Base-by-base conservation (phyloP, 2,329 filamentous ascomycete species). In the Arthrobotrys pseudoclavata region DNA sequence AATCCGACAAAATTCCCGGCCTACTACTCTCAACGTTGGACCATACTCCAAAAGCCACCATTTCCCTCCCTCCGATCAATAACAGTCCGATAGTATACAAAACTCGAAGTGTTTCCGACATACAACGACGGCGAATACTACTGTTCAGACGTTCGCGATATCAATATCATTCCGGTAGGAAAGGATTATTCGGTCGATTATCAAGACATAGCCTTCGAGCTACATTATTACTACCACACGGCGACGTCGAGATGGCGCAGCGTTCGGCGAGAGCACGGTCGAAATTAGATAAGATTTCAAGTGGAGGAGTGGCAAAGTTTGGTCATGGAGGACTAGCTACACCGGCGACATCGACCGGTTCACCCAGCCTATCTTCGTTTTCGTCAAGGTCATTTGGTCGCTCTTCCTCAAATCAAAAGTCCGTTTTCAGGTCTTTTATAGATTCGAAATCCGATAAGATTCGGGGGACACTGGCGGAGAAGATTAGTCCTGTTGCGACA, bases 211-310 rank as follows among this genome's bases (percentile, higher is more conserved):
- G 40, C 60, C 40, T 62, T 55, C 47, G 26, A 50, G 22, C 53
- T 15, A 20, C 42, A 45, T n/a, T 18, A 45, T 45, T 45, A 45
- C n/a, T 18, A 7, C 9, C 18, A 1, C 15, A 31, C 48, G 13
- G 40, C 48, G 13, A 40, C 48, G 66, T 52, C 69, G 72, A 48
- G 42, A 81, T 81, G 80, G 80, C 80, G 13, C 80, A 81, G 61
- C 79, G 80, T 68, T 81, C 80, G 15, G 80, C 80, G n/a, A 79
- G 80, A 64, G 80, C 80, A 37, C 79, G 80, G 62, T 80, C 79
- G 48, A 81, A 81, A 79, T 76, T 81, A 66, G 80, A 81, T 63
- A 81, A 81, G 64, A 81, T 81, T 42, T 72, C 76, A 15, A 76
- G 69, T 22, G 72, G 75, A 45, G 80, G 80, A 31, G 55, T 80